Base-by-base conservation (phyloP, 2,329 filamentous ascomycete species). In the Leptodontidium sp. region DNA sequence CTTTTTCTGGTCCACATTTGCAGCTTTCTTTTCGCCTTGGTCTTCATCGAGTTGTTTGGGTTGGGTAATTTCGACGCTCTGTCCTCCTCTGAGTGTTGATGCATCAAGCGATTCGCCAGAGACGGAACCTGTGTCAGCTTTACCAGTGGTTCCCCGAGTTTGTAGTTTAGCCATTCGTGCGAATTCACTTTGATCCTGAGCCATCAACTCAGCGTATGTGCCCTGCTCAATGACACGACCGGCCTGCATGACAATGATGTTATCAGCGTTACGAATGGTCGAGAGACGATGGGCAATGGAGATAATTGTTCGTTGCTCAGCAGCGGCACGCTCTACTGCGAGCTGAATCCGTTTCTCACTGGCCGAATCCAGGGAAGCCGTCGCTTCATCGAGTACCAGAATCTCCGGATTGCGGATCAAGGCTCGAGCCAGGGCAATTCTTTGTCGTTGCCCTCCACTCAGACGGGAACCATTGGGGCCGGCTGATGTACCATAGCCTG, bases 221-320 rank as follows among this genome's bases (percentile, higher is more conserved):
- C 93, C 93, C 61, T 86, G 86, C 80, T 97, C 93, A 15, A 88
- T 87, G 59, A 97, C 90, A 52, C 85, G 84, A n/a, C 93, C 93
- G 68, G 90, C 86, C 69, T 92, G 88, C 12, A 97, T 83, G 7
- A 96, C 93, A 59, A 96, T 83, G 69, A 97, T 97, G 75, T 93
- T 91, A 77, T 97, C 91, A 2, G 93, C 93, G 65, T 93, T 95
- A 93, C 91, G 93, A 73, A 97, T 94, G 0, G 93, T 97, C 45
- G 92, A 95, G 21, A 97, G 83, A 64, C 93, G 91, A 80, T 97
- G 93, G 81, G 95, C 95, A 81, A 98, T 98, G 55, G 98, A 93
- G 69, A 98, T 87, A 81, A 97, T 90, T 0, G 95, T 98, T 55
- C 95, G 91, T 61, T 93, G 93, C 73, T 90, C 85, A 15, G 93